Evolutionary conservation across 1,284 basidiomycete species (phyloP), one percentile per base, ranked within the genome.

Genomic region (Hymenochaete sp.): DNA sequence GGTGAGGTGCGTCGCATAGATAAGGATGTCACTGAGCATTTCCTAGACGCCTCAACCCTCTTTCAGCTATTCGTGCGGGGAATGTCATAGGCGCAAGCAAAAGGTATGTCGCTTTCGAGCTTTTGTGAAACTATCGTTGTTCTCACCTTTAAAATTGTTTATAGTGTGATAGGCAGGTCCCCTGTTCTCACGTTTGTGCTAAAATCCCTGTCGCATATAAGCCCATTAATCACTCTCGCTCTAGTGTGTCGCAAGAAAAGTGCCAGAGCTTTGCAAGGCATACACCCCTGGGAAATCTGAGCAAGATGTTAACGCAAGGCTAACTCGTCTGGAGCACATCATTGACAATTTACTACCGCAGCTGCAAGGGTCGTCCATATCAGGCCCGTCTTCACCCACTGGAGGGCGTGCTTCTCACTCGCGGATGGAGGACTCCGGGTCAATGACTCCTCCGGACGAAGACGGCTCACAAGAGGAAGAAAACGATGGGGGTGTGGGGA

Each of bases 221-320:
- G 35, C 41, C 37, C 49, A 51, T 48, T 26, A 42, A 16, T 25
- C 47, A 49, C 47, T 46, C 32, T 24, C 14, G 44, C 40, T 45
- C 14, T 51, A 87, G 82, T 89, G 85, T 54, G 63, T 87, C 51
- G 78, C 85, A 47, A 76, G 86, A 55, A 87, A 86, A 60, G 84
- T 89, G 0, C 84, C 84, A 22, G 84, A 89, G 51, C 66, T 89
- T 32, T 89, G 85, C 67, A 85, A 84, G 59, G 79, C 85, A 0
- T 89, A 89, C 57, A 88, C 83, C 5, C 86, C 85, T 5, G 85
- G 85, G 42, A 89, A 88, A 60, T 71, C 77, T 8, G 86, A 89
- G 59, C 82, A 87, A 58, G 85, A 89, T 61, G 64, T 89, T 37
- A 77, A 73, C 53, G 72, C 75, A 29, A 77, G 85, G 46, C 64